Evolutionary conservation across 768 basidiomycete species (phyloP), one percentile per base, ranked within the genome.

Genomic region (Paxillus rubicundulus): DNA sequence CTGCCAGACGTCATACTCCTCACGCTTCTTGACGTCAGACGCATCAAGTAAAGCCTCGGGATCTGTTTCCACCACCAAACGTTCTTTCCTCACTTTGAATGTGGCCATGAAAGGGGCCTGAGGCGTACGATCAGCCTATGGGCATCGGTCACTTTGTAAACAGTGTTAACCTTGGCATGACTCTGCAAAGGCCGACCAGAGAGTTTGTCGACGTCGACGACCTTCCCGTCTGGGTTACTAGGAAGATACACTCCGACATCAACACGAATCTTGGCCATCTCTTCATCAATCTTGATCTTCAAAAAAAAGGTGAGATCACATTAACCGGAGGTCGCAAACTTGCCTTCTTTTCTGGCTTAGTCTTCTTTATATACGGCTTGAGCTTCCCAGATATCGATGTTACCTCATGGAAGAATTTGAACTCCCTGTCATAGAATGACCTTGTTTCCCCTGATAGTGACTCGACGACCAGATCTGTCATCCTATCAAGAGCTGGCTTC

Each of bases 101-200:
- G 96, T 98, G 1, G 97, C 97, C 97, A 99, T 98, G 75, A 99
- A 99, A 0, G 97, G 97, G 9, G 97, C 95, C 94, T 98, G 53
- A 3, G n/a, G 30, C 36, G 50, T 42, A 34, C 50, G n/a, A 53
- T 57, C 41, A 17, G 52, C 32, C 39, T 47, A 27, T 41, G 7
- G 36, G 41, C 5, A 34, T 13, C 9, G 45, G 24, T 55, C 45
- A 21, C 36, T 49, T 33, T 2, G 14, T 47, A 20, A n/a, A 47
- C 14, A 28, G 34, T 24, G 42, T 24, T 3, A 17, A 92, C 95
- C 80, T 99, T 99, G 12, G 97, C 97, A 61, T 99, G 97, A 66
- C 91, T 94, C 70, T 99, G 97, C 24, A 99, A 74, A 1, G 97
- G 97, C 27, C 96, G 79, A 2, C 97, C 97, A 4, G 96, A 97